A percentile compares a stretch with the other conserved stretches of the same genome.
Evolutionary conservation across 139 green algal genomes (phyloP).

Genomic region (Chlorella sorokiniana): DNA sequence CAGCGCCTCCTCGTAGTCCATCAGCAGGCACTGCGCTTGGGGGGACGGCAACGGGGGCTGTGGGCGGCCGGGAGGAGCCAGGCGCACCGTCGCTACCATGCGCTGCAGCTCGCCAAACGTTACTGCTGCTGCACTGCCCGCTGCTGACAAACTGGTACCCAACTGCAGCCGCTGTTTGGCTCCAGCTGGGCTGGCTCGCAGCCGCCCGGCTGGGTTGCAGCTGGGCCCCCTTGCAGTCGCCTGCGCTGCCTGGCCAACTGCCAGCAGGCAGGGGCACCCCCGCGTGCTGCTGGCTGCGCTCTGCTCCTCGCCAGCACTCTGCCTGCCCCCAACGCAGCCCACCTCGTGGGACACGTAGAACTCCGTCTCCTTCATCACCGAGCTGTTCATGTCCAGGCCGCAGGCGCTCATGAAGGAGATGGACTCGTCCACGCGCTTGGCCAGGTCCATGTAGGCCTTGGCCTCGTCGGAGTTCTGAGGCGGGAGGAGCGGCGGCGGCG

Average conservation of each 20-base stretch:
- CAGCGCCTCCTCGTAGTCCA: conserved; percentile 96
- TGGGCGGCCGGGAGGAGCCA: neutral
- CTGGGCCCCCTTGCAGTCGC: too few relatives aligned
- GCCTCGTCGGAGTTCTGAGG: conserved; percentile 76
- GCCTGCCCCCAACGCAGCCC: neutral
- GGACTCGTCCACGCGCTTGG: conserved; percentile 88
- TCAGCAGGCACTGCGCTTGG: conserved; percentile 73
- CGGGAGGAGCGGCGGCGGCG: neutral
- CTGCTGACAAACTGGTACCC: too few relatives aligned
- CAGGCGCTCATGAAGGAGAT: conserved; percentile 95
- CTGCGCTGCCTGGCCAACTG: neutral
- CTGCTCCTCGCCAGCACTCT: neutral
- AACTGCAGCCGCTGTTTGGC: too few relatives aligned
- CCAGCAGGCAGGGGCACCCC: neutral
- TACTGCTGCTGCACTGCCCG: neutral
- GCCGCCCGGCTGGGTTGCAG: too few relatives aligned
- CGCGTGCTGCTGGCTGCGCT: too few relatives aligned
- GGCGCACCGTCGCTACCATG: too few relatives aligned
- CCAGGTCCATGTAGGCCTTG: conserved; percentile 89
- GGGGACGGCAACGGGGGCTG: neutral
- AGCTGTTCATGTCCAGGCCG: conserved; percentile 76
- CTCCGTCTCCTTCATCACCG: conserved; percentile 93
- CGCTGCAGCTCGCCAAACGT: too few relatives aligned
- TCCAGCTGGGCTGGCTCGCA: too few relatives aligned
- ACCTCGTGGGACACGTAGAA: conserved; percentile 95